phyloP scores from a whole-genome alignment of 495 filamentous ascomycete genomes.

The Penicillium antarcticum region DNA sequence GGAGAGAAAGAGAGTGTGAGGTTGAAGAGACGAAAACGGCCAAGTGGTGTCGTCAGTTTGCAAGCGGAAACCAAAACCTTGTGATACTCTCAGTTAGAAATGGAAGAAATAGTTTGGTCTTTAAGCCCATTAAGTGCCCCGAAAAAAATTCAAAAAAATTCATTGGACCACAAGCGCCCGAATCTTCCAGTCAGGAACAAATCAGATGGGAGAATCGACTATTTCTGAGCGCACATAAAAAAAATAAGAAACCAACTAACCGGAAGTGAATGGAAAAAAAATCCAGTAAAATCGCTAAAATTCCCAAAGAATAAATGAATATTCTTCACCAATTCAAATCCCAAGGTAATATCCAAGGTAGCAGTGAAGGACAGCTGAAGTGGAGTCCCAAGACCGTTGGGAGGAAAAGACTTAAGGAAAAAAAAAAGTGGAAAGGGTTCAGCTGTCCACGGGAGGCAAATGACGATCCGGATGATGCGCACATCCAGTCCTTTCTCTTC shows the following conservation, averaged over 20 bases:
- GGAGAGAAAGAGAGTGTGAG: constrained; percentile 4
- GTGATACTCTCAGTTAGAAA: not conserved
- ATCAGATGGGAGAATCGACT: constrained; percentile 13
- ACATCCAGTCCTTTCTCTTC: constrained; percentile 1
- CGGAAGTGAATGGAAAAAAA: not conserved
- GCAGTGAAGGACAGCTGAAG: not conserved
- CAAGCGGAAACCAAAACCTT: constrained; percentile 36
- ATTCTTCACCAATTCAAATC: no score
- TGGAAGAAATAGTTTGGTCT: not conserved
- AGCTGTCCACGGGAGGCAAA: constrained; percentile 26
- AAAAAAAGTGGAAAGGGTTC: constrained; percentile 15
- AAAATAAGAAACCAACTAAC: constrained; percentile 2
- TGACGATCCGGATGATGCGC: constrained; percentile 20
- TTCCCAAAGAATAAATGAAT: no score
- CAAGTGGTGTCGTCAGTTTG: constrained; percentile 35
- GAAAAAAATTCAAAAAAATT: constrained; percentile 11
- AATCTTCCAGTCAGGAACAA: constrained; percentile 9
- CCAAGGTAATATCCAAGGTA: no score
- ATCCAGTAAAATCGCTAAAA: no score
- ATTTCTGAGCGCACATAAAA: constrained; percentile 5
- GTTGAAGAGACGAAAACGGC: constrained; percentile 14
- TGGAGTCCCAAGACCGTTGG: not conserved
- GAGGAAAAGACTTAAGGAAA: not conserved
- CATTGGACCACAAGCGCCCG: constrained; percentile 17
- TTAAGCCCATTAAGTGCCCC: constrained; percentile 1